These are phyloP conservation scores for Xylaria acuta DNA, from an alignment of 495 filamentous ascomycete species.

Conservation along the genomic window DNA sequence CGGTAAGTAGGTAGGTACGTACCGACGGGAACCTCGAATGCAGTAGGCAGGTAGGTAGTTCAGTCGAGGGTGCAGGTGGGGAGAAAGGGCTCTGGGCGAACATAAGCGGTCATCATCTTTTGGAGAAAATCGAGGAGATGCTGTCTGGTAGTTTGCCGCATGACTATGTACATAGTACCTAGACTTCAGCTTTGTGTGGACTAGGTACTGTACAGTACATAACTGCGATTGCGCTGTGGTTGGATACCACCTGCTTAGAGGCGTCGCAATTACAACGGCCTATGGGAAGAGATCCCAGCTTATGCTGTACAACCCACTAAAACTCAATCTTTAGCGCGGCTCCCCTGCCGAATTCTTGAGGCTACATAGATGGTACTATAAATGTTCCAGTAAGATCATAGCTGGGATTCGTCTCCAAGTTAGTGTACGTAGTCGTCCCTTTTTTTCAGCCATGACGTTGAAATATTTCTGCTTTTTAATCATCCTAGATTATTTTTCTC, in stretches of 20 bases:
- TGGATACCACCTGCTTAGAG: not conserved
- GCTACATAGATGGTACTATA: not conserved
- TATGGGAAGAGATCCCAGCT: not conserved
- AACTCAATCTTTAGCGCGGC: not conserved
- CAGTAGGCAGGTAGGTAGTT: not conserved
- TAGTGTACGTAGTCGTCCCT: not conserved
- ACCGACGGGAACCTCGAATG: not conserved
- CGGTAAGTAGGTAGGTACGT: no score
- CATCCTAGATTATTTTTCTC: not conserved
- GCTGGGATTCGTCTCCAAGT: not conserved
- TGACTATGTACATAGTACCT: not conserved
- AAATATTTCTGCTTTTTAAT: not conserved
- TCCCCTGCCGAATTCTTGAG: not conserved
- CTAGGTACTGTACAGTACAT: not conserved
- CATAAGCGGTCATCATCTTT: not conserved
- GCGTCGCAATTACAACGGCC: not conserved
- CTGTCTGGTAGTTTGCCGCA: not conserved
- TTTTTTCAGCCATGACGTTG: not conserved
- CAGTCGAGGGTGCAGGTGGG: not conserved
- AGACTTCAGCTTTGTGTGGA: not conserved
- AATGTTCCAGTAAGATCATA: not conserved
- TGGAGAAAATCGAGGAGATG: not conserved
- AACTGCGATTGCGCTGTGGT: not conserved
- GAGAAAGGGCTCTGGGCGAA: not conserved
- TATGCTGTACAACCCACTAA: slow-evolving; percentile 7